Base-by-base conservation (phyloP, 208 protist genomes). In the Acanthamoeba healyi region DNA sequence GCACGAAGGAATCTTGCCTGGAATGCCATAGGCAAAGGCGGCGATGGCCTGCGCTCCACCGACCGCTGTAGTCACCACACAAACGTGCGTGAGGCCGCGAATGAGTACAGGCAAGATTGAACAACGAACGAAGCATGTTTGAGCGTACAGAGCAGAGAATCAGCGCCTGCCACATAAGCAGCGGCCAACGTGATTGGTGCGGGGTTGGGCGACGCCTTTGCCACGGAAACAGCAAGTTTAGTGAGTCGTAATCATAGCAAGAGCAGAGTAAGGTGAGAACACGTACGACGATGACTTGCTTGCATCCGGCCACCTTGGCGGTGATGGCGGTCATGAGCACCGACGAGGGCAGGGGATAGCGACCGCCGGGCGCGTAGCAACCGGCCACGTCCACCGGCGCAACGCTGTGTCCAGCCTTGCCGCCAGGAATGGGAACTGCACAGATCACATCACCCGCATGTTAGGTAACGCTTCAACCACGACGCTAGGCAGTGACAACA, bases 1-100 rank as follows among this genome's bases (percentile, higher is more conserved):
- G 56, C 94, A 95, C 56, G 95, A 72, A 10, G 96, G 96, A 14
- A 98, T 94, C 54, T 63, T 56, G 32, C 88, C 96, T 10, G 86
- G 86, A 2, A 96, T 94, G 32, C 97, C 97, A 77, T 97, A 97
- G 34, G 97, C 96, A 24, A 98, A 70, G 5, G 96, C 96, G 6
- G 94, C 96, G 70, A 98, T 97, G 51, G 97, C 97, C 79, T 98
- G 97, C 19, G 97, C 97, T 38, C 97, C 97, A 49, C 97, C 97
- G 2, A 96, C 94, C 17, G 81, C 42, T 72, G 95, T 44, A 9
- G n/a, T n/a, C 19, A 24, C 95, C 79, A 32, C 72, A 74, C 19
- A 54, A 54, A 54, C n/a, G n/a, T n/a, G n/a, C n/a, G n/a, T n/a
- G n/a, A 54, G 49, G 49, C 22, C 49, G 49, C 14, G 49, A 54